Base-by-base conservation (phyloP, 805 yeast species). In the Metschnikowia cerradonensis region DNA sequence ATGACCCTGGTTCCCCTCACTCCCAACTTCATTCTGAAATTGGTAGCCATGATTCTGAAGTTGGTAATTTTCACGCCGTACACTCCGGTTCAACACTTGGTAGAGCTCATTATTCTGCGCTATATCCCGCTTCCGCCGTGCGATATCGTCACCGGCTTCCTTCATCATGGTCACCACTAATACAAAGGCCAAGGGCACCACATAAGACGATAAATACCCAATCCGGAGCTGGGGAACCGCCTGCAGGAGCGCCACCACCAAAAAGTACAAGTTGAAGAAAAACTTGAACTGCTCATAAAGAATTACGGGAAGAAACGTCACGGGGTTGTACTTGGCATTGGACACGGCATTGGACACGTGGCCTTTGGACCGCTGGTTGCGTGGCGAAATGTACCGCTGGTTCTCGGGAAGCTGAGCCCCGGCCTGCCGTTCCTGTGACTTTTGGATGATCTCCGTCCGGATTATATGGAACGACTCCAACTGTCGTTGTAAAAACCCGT, bases 261-360 rank as follows among this genome's bases (percentile, higher is more conserved):
- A 71, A 65, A 94, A 94, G 68, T 94, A 94, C 44, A 94, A 72
- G 68, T 94, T 94, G 78, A 90, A 94, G 70, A 94, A 94, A 67
- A 94, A 92, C 72, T 91, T 90, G 82, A 94, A 94, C 74, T 94
- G 99, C 66, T 92, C 97, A 67, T 88, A 95, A 31, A 94, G 77
- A 49, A 94, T 83, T 40, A 89, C 77, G 3, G 99, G 99, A 8
- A 94, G 70, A 62, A 94, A 94, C 1, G 96, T 83, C 35, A 90
- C 65, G 2, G 94, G 88, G 60, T 88, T 88, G 70, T 94, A 94
- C 68, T 91, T 92, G 20, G 99, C 98, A 68, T 94, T 94, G 43
- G 96, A 88, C 13, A 94, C 80, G 6, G 94, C 88, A 66, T 94
- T 94, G 11, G 89, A 70, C 1, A 94, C 71, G 53, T 65, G 77